Evolutionary conservation across 1,139 yeast species (phyloP), one percentile per base, ranked within the genome.

Genomic region (Kodamaea sp.): DNA sequence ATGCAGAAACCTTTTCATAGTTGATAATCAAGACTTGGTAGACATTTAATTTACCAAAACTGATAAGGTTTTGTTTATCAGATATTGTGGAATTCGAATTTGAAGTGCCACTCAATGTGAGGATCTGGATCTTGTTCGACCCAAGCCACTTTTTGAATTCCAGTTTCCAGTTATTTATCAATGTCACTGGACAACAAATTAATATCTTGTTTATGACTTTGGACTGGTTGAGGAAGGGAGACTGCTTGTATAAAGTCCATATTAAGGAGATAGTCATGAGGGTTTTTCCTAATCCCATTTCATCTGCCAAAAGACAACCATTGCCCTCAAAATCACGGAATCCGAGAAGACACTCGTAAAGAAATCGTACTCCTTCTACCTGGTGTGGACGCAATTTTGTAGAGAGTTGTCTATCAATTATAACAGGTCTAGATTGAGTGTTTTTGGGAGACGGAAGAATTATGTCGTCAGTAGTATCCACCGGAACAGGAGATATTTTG

Each of bases 231-330:
- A 66, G 28, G 28, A 58, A 51, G 0, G 96, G 95, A 12, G 79
- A 78, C 48, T 88, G 96, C 47, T 78, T 81, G 21, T 88, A 57
- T 14, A 94, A 59, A 0, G 96, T 88, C 95, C 96, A 88, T 3
- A 92, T 71, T 23, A 89, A 55, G 0, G 95, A 55, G 4, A 92
- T 90, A 0, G 97, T 80, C 77, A 83, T 89, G 23, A 92, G 61
- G 0, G 97, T 90, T 53, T 92, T 92, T 0, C 99, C 99, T 16
- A 92, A 66, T 0, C 98, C 98, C 98, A 92, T 92, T 53, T 92
- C 97, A 57, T 92, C 98, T 0, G 98, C 98, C 31, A 92, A 59
- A 6, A 92, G 63, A 2, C 94, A 92, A 0, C 98, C 97, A 30
- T 64, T 55, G 0, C 67, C 61, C 24, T 55, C 61, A 23, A 47